A percentile compares a stretch with the other conserved stretches of the same genome.
Conservation (phyloP, 1,284 basidiomycete species). For the Sphagnurus paluster region DNA sequence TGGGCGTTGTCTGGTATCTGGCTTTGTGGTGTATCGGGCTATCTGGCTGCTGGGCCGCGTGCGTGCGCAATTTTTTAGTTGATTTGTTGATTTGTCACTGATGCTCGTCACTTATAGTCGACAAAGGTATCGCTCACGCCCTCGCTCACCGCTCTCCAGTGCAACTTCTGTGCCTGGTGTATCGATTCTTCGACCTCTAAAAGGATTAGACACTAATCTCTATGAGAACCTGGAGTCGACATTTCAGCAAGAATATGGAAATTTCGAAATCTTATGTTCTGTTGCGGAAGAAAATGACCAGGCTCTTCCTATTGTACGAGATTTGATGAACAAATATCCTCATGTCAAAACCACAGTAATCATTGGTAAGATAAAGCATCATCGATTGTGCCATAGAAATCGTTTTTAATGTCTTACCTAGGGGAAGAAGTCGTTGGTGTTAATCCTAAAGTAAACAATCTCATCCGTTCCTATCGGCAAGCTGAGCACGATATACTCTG, state of each 20-base stretch:
- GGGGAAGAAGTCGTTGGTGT: constrained; percentile 81
- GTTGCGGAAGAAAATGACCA: constrained; percentile 84
- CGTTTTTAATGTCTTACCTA: constrained; percentile 25
- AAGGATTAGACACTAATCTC: constrained; percentile 90
- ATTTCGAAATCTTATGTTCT: constrained; percentile 86
- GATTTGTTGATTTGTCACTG: constrained; percentile 16
- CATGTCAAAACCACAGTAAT: constrained; percentile 69
- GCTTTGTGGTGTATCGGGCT: constrained; percentile 75
- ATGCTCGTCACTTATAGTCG: constrained; percentile 53
- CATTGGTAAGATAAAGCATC: constrained; percentile 58
- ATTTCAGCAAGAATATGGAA: constrained; percentile 86
- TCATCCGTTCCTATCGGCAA: constrained; percentile 79
- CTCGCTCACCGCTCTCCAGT: constrained; percentile 63
- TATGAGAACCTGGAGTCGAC: constrained; percentile 93
- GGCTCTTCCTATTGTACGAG: constrained; percentile 75
- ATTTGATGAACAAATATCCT: constrained; percentile 77
- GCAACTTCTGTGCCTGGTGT: constrained; percentile 77
- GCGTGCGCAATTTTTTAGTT: constrained; percentile 33
- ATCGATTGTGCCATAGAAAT: background rate
- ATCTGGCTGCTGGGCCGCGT: constrained; percentile 81
- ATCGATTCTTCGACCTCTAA: constrained; percentile 87
- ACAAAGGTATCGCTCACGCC: constrained; percentile 66
- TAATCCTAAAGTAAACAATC: constrained; percentile 98
- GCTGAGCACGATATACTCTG: constrained; percentile 91
- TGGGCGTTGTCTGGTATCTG: constrained; percentile 70